Evolutionary conservation across 2,329 filamentous ascomycete genomes (phyloP), one percentile per base, ranked within the genome.

Genomic region (Cladosporium sphaerospermum): DNA sequence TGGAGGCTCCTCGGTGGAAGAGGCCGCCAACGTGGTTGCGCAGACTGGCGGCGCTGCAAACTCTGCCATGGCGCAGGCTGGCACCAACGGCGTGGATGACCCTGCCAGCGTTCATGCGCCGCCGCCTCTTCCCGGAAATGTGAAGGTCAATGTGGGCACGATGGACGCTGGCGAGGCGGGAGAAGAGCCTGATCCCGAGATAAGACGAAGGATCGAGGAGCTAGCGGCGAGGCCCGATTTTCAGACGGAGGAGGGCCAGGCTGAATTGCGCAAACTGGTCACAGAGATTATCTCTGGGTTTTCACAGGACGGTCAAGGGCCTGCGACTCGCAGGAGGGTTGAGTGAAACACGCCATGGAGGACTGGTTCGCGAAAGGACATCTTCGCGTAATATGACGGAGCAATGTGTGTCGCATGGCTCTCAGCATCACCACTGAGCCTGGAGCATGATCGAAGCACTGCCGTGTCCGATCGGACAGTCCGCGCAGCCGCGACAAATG

Each of bases 191-290:
- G 90, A 97, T 66, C 83, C 88, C 1, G 90, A 91, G 60, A 89
- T 99, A 60, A 83, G 86, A 65, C 78, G 86, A 60, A 80, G 88
- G 50, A 97, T 99, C 65, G 90, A 97, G 64, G 87, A 96, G 70
- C 73, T 99, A 55, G 91, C 93, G 2, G 79, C 85, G 34, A 79
- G 89, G 39, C 84, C 86, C 19, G 90, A 97, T 65, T 95, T 96
- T 63, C 78, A 92, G 62, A 86, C 83, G 4, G 84, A 88, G 51
- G 82, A 86, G 55, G 88, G 87, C 3, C 93, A 99, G 71, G 80
- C 79, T 18, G 83, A 91, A 65, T 71, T 99, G 63, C 80, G 90
- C 56, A 79, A 82, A 59, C 73, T 99, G 56, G 83, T 99, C 5
- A 81, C 86, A 59, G 89, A 96, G 63, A 90, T 88, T 2, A 75